Evolutionary conservation across 2,329 filamentous ascomycete species (phyloP).

Genomic region (Colletotrichum tofieldiae): DNA sequence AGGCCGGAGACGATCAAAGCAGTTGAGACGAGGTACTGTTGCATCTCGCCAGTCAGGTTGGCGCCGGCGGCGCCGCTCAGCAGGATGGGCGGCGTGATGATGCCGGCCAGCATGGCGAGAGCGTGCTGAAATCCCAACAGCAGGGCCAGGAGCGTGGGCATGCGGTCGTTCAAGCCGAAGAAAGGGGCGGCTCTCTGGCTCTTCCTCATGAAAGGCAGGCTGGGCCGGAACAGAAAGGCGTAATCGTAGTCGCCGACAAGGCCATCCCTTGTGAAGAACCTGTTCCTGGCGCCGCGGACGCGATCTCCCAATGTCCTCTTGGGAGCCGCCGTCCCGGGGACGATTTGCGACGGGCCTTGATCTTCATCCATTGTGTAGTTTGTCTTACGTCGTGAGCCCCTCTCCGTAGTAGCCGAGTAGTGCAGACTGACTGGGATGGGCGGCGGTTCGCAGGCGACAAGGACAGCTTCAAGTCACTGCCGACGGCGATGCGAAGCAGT

Average conservation of each 20-base stretch:
- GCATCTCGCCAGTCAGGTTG: constrained; percentile 72
- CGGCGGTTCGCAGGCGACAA: neutral
- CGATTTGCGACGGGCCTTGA: constrained; percentile 66
- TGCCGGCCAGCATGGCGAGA: constrained; percentile 81
- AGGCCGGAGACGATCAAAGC: constrained; percentile 85
- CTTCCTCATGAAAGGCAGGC: constrained; percentile 85
- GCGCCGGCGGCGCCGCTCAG: constrained; percentile 74
- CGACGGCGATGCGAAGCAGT: constrained; percentile 5
- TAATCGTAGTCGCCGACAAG: constrained; percentile 92
- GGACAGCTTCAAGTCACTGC: neutral
- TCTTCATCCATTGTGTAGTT: constrained; percentile 68
- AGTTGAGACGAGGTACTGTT: constrained; percentile 85
- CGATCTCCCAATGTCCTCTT: constrained; percentile 52
- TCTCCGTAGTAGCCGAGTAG: neutral
- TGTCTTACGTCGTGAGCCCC: constrained; percentile 1
- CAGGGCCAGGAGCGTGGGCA: constrained; percentile 82
- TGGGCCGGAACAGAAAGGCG: constrained; percentile 86
- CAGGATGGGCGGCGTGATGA: constrained; percentile 86
- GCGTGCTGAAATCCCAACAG: constrained; percentile 86
- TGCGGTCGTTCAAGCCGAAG: constrained; percentile 85
- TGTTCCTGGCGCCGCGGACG: constrained; percentile 53
- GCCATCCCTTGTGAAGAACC: constrained; percentile 75
- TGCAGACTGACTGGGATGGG: neutral
- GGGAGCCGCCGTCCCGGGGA: constrained; percentile 55
- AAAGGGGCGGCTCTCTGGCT: constrained; percentile 76